A percentile compares a stretch with the other conserved stretches of the same genome.
phyloP scores from a whole-genome alignment of 352 stramenopile species.

The Globisporangium solare region DNA sequence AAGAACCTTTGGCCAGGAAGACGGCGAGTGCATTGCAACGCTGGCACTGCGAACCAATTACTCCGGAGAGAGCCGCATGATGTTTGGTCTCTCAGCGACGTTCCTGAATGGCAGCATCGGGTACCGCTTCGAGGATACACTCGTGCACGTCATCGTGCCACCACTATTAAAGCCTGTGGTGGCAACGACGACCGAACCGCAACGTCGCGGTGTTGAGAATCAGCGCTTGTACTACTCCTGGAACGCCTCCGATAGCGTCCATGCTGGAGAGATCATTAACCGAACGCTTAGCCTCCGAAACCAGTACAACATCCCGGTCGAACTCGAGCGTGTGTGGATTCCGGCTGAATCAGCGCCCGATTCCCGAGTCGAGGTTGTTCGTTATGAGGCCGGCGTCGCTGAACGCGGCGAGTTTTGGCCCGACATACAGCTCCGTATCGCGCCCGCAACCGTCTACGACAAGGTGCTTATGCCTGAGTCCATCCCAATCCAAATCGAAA shows the following conservation, averaged over 20 bases:
- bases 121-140: slow-evolving; percentile 30
- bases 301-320: slow-evolving; percentile 32
- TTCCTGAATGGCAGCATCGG: slow-evolving; percentile 22
- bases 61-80: slow-evolving; percentile 13
- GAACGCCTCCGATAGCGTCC: slow-evolving; percentile 15
- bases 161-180: slow-evolving; percentile 16
- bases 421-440: slow-evolving; percentile 24
- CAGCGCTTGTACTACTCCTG: not conserved
- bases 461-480: slow-evolving; percentile 7
- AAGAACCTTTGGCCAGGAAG: not conserved
- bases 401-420: slow-evolving; percentile 24
- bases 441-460: slow-evolving; percentile 4
- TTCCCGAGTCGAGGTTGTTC: slow-evolving; percentile 18
- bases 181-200: not conserved
- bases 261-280: not conserved
- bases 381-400: slow-evolving; percentile 22
- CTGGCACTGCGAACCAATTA: slow-evolving; percentile 39
- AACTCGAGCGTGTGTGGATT: slow-evolving; percentile 43
- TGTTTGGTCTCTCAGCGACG: slow-evolving; percentile 18
- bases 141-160: slow-evolving; percentile 19
- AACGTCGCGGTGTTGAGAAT: too few relatives aligned
- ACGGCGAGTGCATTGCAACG: slow-evolving; percentile 14
- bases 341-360: not conserved
- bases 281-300: slow-evolving; percentile 19
- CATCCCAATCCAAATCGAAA: slow-evolving; percentile 32